Conservation (phyloP, 345 rosid species). For the Lumnitzera racemosa region DNA sequence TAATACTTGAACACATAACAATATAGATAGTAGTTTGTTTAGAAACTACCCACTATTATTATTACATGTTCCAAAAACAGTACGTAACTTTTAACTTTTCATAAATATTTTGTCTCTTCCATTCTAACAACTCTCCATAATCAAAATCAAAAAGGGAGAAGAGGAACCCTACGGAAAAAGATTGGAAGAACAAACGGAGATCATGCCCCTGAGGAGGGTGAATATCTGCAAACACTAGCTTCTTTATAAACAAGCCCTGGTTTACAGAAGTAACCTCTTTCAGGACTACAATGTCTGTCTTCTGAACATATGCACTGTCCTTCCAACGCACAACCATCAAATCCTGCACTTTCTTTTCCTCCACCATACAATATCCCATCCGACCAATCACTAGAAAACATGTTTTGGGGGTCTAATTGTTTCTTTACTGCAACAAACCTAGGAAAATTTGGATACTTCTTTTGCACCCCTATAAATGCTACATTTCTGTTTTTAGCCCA, state of each 20-base stretch:
- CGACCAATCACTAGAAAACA: constrained; percentile 81
- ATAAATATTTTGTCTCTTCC: no score
- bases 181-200: no score
- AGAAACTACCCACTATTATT: no score
- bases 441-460: constrained; percentile 37
- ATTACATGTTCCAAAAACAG: no score
- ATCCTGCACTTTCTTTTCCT: constrained; percentile 33
- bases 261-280: constrained; percentile 56
- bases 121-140: no score
- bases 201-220: constrained; percentile 11
- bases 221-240: constrained; percentile 71
- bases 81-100: no score
- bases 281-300: constrained; percentile 65
- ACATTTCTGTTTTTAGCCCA: constrained; percentile 81
- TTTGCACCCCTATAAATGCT: constrained; percentile 51
- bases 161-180: no score
- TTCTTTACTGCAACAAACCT: constrained; percentile 53
- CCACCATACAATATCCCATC: constrained; percentile 48
- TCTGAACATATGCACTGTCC: constrained; percentile 81
- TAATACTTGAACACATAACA: no score
- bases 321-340: constrained; percentile 78
- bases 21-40: no score
- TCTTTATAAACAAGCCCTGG: constrained; percentile 51
- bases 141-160: no score
- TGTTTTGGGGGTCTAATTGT: constrained; percentile 49